Percentiles rank a stretch among this genome's conserved stretches.
Evolutionary conservation across 1,139 yeast genomes (phyloP).

Genomic region (Diutina rugosa): DNA sequence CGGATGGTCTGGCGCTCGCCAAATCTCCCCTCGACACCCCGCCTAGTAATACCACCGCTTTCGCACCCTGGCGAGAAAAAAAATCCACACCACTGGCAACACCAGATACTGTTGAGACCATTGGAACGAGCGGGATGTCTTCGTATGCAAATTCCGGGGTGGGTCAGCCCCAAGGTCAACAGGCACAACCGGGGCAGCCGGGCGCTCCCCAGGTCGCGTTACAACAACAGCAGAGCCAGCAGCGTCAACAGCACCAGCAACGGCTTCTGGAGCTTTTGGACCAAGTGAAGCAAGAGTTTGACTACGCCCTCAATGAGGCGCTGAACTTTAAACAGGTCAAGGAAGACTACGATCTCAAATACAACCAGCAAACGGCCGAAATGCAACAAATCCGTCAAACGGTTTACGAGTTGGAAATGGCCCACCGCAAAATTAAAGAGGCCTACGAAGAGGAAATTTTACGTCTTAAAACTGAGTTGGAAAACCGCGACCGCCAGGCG

Average conservation of each 20-base stretch:
- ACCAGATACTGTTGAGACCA: background rate
- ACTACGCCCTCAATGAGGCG: conserved; percentile 77
- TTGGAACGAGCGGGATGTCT: background rate
- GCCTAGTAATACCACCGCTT: background rate
- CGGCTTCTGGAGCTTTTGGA: conserved; percentile 69
- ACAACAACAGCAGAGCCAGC: conserved; percentile 13
- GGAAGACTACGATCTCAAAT: conserved; percentile 85
- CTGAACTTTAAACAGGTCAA: conserved; percentile 79
- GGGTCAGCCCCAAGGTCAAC: conserved; percentile 2
- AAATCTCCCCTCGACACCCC: background rate
- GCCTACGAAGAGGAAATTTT: conserved; percentile 90
- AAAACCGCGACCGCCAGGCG: conserved; percentile 52
- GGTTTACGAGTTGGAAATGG: conserved; percentile 86
- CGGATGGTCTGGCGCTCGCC: background rate
- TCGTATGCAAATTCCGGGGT: conserved; percentile 2
- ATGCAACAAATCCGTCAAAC: conserved; percentile 92
- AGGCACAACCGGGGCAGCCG: background rate
- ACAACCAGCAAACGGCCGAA: conserved; percentile 86
- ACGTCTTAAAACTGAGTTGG: conserved; percentile 76
- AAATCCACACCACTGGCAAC: background rate
- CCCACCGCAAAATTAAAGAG: conserved; percentile 90
- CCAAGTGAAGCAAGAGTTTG: conserved; percentile 87
- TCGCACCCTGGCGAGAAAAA: background rate
- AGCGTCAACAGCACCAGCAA: conserved; percentile 37
- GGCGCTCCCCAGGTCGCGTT: conserved; percentile 2